Evolutionary conservation across 1,284 basidiomycete species (phyloP).

Genomic region (Ceratobasidium sp.): DNA sequence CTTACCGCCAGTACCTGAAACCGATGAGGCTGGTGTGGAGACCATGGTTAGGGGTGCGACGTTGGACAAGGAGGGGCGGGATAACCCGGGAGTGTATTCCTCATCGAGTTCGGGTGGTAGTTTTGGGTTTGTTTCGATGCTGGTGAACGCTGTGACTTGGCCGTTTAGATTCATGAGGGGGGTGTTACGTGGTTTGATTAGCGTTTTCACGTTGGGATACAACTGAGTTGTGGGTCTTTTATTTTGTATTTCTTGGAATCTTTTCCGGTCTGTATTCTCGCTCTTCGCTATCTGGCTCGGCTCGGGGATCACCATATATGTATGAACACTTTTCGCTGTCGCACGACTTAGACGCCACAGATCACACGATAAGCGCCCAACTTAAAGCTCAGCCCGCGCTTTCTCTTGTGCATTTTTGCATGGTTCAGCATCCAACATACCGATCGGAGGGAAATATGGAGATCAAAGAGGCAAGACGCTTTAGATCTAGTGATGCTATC

Average conservation of each 20-base stretch:
- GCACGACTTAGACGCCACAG: too few species aligned
- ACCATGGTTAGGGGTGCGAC: background rate
- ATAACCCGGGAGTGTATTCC: background rate
- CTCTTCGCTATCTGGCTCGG: too few species aligned
- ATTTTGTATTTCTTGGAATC: background rate
- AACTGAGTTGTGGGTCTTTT: background rate
- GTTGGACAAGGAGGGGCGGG: background rate
- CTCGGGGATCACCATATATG: too few species aligned
- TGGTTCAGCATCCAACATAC: too few species aligned
- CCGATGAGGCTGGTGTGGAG: background rate
- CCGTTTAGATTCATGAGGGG: background rate
- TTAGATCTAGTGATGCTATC: too few species aligned
- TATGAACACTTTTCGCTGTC: too few species aligned
- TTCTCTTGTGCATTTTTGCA: too few species aligned
- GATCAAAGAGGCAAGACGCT: too few species aligned
- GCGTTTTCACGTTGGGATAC: background rate
- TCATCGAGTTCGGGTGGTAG: background rate
- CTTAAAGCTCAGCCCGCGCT: too few species aligned
- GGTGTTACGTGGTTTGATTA: background rate
- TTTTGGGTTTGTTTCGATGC: background rate
- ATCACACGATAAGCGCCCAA: too few species aligned
- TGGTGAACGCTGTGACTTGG: background rate
- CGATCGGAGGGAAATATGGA: too few species aligned
- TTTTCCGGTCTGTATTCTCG: background rate
- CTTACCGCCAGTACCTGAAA: conserved; percentile 2